Evolutionary conservation across 495 filamentous ascomycete species (phyloP).

Genomic region (Penicillium malachiteum): DNA sequence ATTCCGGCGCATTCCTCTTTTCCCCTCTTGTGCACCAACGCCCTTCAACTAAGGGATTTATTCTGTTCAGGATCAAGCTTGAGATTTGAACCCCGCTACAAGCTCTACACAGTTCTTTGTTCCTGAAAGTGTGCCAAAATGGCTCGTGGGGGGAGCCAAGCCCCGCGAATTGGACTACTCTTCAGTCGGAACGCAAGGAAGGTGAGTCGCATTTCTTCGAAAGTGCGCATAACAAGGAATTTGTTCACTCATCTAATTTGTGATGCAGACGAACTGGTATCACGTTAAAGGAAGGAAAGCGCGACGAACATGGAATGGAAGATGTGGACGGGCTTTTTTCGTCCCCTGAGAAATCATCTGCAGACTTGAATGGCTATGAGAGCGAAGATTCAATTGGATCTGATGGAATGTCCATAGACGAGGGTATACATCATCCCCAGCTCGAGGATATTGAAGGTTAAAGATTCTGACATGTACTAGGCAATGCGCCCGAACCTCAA

Average conservation of each 20-base stretch:
- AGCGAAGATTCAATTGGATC: slow-evolving; percentile 38
- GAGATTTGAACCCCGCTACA: neutral
- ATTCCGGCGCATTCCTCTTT: slow-evolving; percentile 33
- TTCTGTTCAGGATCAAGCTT: too few relatives aligned
- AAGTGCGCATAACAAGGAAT: neutral
- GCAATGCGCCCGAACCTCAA: slow-evolving; percentile 41
- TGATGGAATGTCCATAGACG: slow-evolving; percentile 50
- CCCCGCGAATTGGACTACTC: slow-evolving; percentile 60
- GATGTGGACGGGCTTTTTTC: slow-evolving; percentile 83
- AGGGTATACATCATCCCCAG: slow-evolving; percentile 29
- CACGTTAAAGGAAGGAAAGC: slow-evolving; percentile 73
- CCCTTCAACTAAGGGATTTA: neutral
- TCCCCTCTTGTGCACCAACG: slow-evolving; percentile 19
- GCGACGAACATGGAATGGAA: slow-evolving; percentile 92
- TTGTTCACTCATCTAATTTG: slow-evolving; percentile 5
- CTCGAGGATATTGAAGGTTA: too few relatives aligned
- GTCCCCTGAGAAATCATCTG: slow-evolving; percentile 68
- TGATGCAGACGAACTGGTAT: slow-evolving; percentile 75
- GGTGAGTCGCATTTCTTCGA: slow-evolving; percentile 41
- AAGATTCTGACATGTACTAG: slow-evolving; percentile 16
- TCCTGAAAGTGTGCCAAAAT: slow-evolving; percentile 25
- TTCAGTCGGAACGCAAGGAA: slow-evolving; percentile 62
- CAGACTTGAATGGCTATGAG: slow-evolving; percentile 38
- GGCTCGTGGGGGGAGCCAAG: slow-evolving; percentile 49
- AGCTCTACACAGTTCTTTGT: neutral